Evolutionary conservation across 2,329 filamentous ascomycete species (phyloP).

Genomic region (Colletotrichum aenigma): DNA sequence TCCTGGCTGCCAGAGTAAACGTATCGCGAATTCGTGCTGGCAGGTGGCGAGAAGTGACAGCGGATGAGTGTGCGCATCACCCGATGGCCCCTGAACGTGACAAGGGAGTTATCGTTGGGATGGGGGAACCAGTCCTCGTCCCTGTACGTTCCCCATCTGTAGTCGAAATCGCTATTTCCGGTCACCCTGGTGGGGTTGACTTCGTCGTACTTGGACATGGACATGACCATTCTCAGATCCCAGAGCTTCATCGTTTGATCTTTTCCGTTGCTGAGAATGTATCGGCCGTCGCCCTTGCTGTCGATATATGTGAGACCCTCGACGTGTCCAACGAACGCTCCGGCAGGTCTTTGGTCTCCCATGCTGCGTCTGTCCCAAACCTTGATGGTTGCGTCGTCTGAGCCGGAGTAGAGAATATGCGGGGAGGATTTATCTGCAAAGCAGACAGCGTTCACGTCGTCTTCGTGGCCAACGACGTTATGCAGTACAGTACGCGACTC

Average conservation of each 20-base stretch:
- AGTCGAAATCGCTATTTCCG: constrained; percentile 69
- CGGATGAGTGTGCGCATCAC: constrained; percentile 90
- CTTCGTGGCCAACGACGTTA: constrained; percentile 75
- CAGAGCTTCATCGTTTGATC: constrained; percentile 98
- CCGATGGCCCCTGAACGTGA: constrained; percentile 90
- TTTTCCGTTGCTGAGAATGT: constrained; percentile 92
- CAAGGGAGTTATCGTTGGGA: constrained; percentile 86
- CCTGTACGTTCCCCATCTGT: constrained; percentile 71
- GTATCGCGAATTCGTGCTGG: constrained; percentile 86
- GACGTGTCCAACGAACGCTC: constrained; percentile 69
- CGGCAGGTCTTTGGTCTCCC: constrained; percentile 76
- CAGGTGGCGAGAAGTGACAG: constrained; percentile 91
- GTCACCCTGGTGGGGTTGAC: constrained; percentile 62
- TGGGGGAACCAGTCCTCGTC: constrained; percentile 72
- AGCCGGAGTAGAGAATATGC: constrained; percentile 94
- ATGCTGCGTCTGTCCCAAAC: constrained; percentile 96
- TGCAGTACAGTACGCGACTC: constrained; percentile 79
- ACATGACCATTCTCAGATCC: constrained; percentile 91
- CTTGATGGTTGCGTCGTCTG: constrained; percentile 91
- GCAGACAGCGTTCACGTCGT: constrained; percentile 96
- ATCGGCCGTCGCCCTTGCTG: constrained; percentile 74
- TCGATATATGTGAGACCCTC: constrained; percentile 73
- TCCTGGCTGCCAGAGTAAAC: constrained; percentile 93
- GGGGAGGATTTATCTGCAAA: constrained; percentile 89
- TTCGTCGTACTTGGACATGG: constrained; percentile 65